A percentile compares a stretch with the other conserved stretches of the same genome.
These are phyloP conservation scores for Eucommia ulmoides DNA, from an alignment of 257 asterid species.

Conservation along the genomic window DNA sequence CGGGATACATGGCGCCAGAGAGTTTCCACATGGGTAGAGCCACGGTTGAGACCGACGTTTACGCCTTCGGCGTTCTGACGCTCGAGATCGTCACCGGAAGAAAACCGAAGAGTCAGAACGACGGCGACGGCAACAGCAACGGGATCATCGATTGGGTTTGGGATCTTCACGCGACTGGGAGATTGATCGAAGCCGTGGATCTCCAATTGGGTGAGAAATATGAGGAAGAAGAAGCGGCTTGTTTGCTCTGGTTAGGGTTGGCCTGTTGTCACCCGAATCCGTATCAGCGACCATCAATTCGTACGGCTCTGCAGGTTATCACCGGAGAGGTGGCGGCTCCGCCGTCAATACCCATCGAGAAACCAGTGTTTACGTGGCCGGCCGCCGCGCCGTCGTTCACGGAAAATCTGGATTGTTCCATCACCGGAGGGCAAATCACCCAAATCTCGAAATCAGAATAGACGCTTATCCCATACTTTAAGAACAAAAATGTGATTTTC, in stretches of 20 bases:
- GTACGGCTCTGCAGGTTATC: conserved; percentile 9
- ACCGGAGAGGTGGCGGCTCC: conserved; percentile 7
- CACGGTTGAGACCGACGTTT: conserved; percentile 11
- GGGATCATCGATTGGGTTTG: conserved; percentile 7
- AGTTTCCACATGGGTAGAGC: conserved; percentile 11
- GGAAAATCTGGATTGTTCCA: neutral
- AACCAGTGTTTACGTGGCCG: conserved; percentile 15
- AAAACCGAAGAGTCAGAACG: conserved; percentile 5
- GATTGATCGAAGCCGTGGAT: conserved; percentile 9
- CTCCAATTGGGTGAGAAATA: conserved; percentile 3
- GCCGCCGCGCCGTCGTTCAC: conserved; percentile 3
- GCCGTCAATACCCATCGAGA: conserved; percentile 7
- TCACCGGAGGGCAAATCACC: conserved; percentile 6
- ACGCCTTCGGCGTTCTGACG: conserved; percentile 13
- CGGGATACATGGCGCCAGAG: conserved; percentile 16
- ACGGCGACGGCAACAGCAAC: neutral
- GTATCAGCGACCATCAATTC: conserved; percentile 11
- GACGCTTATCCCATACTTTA: too few relatives aligned
- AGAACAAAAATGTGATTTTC: too few relatives aligned
- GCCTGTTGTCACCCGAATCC: conserved; percentile 16
- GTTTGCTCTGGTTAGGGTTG: conserved; percentile 11
- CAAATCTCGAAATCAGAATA: too few relatives aligned
- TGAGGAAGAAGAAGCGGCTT: conserved; percentile 8
- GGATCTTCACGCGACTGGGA: conserved; percentile 4
- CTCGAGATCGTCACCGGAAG: conserved; percentile 16